These are phyloP conservation scores for Geotrichum carabidarum DNA, from an alignment of 1,139 yeast genomes.

Conservation along the genomic window DNA sequence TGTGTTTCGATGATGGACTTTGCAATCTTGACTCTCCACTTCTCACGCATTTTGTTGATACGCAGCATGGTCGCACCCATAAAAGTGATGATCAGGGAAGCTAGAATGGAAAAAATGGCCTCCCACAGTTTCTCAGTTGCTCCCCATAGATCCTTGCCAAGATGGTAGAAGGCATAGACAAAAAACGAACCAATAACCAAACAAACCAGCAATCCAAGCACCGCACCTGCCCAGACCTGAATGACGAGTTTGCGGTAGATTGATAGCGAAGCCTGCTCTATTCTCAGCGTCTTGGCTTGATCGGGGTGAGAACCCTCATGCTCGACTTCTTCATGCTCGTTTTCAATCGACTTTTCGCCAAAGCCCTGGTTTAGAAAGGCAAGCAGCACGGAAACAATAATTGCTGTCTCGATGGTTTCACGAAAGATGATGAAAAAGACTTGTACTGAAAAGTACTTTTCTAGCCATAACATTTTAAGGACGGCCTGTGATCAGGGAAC, in stretches of 20 bases:
- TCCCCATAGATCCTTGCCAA: conserved; percentile 81
- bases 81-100: conserved; percentile 72
- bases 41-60: conserved; percentile 82
- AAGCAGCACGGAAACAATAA: conserved; percentile 75
- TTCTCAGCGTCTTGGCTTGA: background rate
- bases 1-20: conserved; percentile 54
- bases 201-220: conserved; percentile 67
- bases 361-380: conserved; percentile 71
- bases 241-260: conserved; percentile 56
- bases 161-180: conserved; percentile 76
- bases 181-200: conserved; percentile 78
- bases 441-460: conserved; percentile 61
- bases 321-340: conserved; percentile 8
- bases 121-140: conserved; percentile 89
- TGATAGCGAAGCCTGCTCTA: conserved; percentile 9
- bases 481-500: background rate
- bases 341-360: conserved; percentile 16
- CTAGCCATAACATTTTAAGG: conserved; percentile 26
- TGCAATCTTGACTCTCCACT: conserved; percentile 89
- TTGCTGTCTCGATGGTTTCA: conserved; percentile 84
- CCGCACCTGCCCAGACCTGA: conserved; percentile 80
- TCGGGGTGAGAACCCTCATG: background rate
- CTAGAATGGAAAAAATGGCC: conserved; percentile 78
- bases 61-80: conserved; percentile 94
- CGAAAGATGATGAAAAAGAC: conserved; percentile 84